A percentile compares a stretch with the other conserved stretches of the same genome.
Evolutionary conservation across 2,329 filamentous ascomycete species (phyloP).

Genomic region (Penicillium hesseltinei): DNA sequence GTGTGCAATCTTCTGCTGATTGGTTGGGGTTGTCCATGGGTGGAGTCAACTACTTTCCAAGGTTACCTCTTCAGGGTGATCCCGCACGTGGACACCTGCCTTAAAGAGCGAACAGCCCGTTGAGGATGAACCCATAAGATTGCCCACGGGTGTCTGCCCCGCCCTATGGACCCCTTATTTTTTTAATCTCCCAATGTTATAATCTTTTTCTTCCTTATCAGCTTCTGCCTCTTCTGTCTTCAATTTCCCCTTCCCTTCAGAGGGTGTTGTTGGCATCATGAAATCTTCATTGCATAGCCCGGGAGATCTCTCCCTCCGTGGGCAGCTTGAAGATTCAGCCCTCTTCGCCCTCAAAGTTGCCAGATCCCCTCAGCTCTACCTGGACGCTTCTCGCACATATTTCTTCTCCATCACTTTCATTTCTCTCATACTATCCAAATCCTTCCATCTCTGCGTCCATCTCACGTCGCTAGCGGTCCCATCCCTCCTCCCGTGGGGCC

Average conservation of each 20-base stretch:
- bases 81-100: background rate
- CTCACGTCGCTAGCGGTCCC: slow-evolving; percentile 1
- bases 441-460: slow-evolving; percentile 12
- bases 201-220: background rate
- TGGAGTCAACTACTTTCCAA: background rate
- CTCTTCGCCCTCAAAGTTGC: slow-evolving; percentile 6
- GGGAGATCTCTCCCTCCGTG: slow-evolving; percentile 1
- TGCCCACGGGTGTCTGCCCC: background rate
- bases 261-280: slow-evolving; percentile 1
- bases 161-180: background rate
- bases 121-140: background rate
- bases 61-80: background rate
- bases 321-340: background rate
- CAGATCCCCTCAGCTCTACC: slow-evolving; percentile 10
- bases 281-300: background rate
- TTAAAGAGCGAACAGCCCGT: background rate
- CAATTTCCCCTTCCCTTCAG: background rate
- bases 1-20: too few species aligned
- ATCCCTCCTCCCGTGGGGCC: slow-evolving; percentile 11
- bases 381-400: slow-evolving; percentile 10
- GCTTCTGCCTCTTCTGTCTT: background rate
- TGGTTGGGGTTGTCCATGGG: background rate
- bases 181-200: background rate
- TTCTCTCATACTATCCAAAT: slow-evolving; percentile 12
- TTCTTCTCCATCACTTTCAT: slow-evolving; percentile 17